Evolutionary conservation across 1,139 yeast genomes (phyloP).

Genomic region (Fermentozyma sake): DNA sequence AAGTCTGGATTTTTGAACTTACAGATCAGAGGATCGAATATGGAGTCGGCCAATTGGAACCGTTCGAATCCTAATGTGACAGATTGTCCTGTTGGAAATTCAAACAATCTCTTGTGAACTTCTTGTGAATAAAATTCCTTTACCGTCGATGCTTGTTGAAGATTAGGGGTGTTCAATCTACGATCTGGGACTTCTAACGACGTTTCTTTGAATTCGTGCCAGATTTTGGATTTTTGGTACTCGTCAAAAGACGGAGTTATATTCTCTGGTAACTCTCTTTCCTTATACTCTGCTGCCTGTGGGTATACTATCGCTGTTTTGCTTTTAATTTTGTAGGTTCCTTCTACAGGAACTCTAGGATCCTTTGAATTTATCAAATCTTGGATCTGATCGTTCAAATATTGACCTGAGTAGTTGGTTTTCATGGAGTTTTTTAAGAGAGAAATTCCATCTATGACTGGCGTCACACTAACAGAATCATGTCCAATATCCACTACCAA

Average conservation of each 20-base stretch:
- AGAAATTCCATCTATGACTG: slow-evolving; percentile 91
- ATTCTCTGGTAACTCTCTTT: slow-evolving; percentile 24
- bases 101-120: slow-evolving; percentile 54
- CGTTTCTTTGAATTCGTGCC: slow-evolving; percentile 66
- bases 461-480: slow-evolving; percentile 77
- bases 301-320: slow-evolving; percentile 31
- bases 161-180: slow-evolving; percentile 19
- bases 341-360: slow-evolving; percentile 19
- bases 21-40: slow-evolving; percentile 61
- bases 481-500: slow-evolving; percentile 92
- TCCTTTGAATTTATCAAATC: slow-evolving; percentile 20
- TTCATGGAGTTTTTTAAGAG: slow-evolving; percentile 67
- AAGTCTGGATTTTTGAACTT: slow-evolving; percentile 23
- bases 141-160: slow-evolving; percentile 13
- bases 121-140: slow-evolving; percentile 30
- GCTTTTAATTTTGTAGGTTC: slow-evolving; percentile 16
- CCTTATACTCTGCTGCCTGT: slow-evolving; percentile 24
- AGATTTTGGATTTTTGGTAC: slow-evolving; percentile 28
- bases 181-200: slow-evolving; percentile 52
- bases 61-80: slow-evolving; percentile 50
- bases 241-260: slow-evolving; percentile 39
- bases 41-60: slow-evolving; percentile 63
- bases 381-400: slow-evolving; percentile 43
- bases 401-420: slow-evolving; percentile 64
- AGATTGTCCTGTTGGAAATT: slow-evolving; percentile 67